Percentiles rank a stretch among this genome's conserved stretches.
Evolutionary conservation across 768 basidiomycete species (phyloP).

Genomic region (Infundibulicybe gibba): DNA sequence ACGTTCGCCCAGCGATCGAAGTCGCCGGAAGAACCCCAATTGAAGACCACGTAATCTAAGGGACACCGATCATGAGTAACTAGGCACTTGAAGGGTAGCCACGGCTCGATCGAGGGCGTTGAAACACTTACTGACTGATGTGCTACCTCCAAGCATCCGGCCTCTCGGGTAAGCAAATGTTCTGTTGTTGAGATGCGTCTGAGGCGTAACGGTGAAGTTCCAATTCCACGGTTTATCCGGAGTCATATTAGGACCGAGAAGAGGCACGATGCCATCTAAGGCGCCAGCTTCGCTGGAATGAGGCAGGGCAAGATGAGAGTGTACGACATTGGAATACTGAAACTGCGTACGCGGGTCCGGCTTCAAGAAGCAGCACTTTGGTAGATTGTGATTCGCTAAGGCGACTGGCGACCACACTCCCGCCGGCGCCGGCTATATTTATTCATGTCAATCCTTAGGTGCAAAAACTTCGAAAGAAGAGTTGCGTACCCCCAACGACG

Average conservation of each 20-base stretch:
- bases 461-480: background rate
- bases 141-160: constrained; percentile 27
- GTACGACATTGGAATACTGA: background rate
- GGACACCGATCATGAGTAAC: background rate
- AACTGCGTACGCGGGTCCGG: constrained; percentile 8
- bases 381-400: constrained; percentile 11
- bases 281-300: constrained; percentile 12
- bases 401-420: constrained; percentile 16
- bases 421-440: constrained; percentile 11
- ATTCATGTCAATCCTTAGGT: background rate
- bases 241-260: constrained; percentile 9
- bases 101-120: background rate
- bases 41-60: constrained; percentile 31
- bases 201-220: constrained; percentile 29
- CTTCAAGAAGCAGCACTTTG: constrained; percentile 17
- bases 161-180: constrained; percentile 28
- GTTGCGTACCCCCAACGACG: background rate
- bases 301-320: background rate
- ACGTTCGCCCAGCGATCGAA: constrained; percentile 28
- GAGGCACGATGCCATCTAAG: constrained; percentile 10
- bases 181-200: constrained; percentile 27
- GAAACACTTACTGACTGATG: constrained; percentile 22
- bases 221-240: constrained; percentile 22
- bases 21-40: constrained; percentile 30
- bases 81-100: background rate